These are phyloP conservation scores for Protomyces pachydermus DNA, from an alignment of 1,139 yeast species.

Conservation along the genomic window DNA sequence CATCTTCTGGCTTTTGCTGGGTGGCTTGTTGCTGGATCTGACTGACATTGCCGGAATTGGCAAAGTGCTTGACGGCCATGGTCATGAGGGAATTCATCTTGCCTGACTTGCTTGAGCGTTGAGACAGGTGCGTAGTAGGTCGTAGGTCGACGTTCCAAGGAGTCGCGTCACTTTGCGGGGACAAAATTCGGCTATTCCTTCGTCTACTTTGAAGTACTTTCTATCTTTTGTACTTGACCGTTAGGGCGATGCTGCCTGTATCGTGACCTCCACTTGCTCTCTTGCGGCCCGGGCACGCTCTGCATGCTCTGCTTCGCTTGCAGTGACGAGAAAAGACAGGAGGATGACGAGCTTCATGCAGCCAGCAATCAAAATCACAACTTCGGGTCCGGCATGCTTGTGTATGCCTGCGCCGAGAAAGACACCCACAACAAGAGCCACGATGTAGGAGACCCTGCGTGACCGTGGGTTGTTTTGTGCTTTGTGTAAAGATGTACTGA, in stretches of 20 bases:
- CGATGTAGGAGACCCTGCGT: constrained; percentile 9
- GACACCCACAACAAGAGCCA: constrained; percentile 8
- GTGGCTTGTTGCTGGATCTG: neutral
- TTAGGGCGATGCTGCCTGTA: no score
- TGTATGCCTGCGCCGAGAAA: constrained; percentile 15
- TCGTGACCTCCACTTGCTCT: neutral
- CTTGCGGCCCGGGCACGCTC: neutral
- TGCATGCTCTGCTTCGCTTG: neutral
- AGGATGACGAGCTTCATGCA: constrained; percentile 4
- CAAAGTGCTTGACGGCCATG: neutral
- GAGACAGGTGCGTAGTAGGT: no score
- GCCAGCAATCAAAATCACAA: constrained; percentile 14
- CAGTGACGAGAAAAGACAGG: constrained; percentile 6
- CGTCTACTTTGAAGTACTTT: no score
- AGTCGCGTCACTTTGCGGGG: no score
- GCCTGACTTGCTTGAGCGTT: neutral
- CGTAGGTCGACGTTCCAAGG: no score
- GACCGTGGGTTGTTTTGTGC: constrained; percentile 1
- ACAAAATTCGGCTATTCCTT: neutral
- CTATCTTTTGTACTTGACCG: no score
- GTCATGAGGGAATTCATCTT: neutral
- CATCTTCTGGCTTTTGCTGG: neutral
- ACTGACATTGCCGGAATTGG: neutral
- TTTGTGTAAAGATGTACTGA: neutral
- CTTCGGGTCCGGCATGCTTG: neutral